Conservation (phyloP, 2,329 filamentous ascomycete species). For the Colletotrichum filicis region DNA sequence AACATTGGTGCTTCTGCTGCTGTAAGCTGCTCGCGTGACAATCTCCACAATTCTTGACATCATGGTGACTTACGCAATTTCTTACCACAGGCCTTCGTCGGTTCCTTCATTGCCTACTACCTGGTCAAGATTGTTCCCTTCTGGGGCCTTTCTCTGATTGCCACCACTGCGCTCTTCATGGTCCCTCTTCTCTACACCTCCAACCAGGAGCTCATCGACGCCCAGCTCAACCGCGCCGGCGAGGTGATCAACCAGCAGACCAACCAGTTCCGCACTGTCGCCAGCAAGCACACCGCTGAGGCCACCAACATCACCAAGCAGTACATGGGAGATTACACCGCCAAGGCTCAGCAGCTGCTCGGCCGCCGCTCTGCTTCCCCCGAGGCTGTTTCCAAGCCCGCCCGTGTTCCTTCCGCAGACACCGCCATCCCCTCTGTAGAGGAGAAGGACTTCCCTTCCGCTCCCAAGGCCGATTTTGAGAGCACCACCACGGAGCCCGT, state of each 20-base stretch:
- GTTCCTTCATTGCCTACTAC: slow-evolving; percentile 73
- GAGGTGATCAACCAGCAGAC: slow-evolving; percentile 72
- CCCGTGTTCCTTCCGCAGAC: slow-evolving; percentile 35
- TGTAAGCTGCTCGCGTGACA: slow-evolving; percentile 54
- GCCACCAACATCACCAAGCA: slow-evolving; percentile 73
- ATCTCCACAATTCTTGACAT: slow-evolving; percentile 20
- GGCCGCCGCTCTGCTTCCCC: slow-evolving; percentile 59
- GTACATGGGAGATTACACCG: slow-evolving; percentile 74
- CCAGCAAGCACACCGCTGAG: slow-evolving; percentile 72
- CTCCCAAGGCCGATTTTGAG: slow-evolving; percentile 34
- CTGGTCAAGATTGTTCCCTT: slow-evolving; percentile 76
- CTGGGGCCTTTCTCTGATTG: slow-evolving; percentile 74
- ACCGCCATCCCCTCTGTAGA: slow-evolving; percentile 35
- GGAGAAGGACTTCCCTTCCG: slow-evolving; percentile 38
- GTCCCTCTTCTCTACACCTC: slow-evolving; percentile 72
- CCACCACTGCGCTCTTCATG: slow-evolving; percentile 69
- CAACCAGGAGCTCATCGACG: slow-evolving; percentile 77
- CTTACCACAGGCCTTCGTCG: slow-evolving; percentile 62
- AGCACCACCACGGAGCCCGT: slow-evolving; percentile 35
- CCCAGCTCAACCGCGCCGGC: slow-evolving; percentile 67
- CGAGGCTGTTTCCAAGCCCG: slow-evolving; percentile 52
- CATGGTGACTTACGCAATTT: slow-evolving; percentile 13
- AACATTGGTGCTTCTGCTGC: slow-evolving; percentile 69
- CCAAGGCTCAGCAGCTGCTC: slow-evolving; percentile 74
- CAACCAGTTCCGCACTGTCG: slow-evolving; percentile 68